phyloP scores from a whole-genome alignment of 495 filamentous ascomycete genomes.

The Lindgomyces ingoldianus region DNA sequence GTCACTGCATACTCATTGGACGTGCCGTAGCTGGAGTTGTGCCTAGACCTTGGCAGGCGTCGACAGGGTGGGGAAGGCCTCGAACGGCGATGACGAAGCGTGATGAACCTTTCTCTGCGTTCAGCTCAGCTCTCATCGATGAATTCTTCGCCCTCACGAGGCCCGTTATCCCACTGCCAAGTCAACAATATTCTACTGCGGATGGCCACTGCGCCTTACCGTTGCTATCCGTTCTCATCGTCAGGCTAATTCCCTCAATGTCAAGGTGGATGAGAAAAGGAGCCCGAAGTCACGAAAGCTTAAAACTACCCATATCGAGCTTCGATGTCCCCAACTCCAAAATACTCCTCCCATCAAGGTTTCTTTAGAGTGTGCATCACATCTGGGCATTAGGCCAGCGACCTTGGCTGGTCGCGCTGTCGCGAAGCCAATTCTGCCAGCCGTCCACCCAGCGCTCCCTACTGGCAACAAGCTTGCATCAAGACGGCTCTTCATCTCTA shows the following conservation, averaged over 20 bases:
- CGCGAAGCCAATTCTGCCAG: slow-evolving; percentile 1
- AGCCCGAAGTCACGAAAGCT: not conserved
- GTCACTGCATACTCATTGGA: not conserved
- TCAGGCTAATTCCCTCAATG: not conserved
- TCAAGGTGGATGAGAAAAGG: not conserved
- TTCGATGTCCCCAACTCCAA: not conserved
- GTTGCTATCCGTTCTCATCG: not conserved
- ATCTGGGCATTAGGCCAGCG: not conserved
- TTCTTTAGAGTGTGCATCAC: not conserved
- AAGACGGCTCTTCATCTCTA: not conserved
- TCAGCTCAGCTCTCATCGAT: not conserved
- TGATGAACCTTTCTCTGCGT: not conserved
- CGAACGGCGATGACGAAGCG: slow-evolving; percentile 13
- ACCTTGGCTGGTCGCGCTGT: not conserved
- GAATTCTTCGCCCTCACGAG: not conserved
- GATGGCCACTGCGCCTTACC: not conserved
- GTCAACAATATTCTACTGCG: not conserved
- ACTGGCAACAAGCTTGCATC: slow-evolving; percentile 1
- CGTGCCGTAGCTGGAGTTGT: not conserved
- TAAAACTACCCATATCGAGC: not conserved
- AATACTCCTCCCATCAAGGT: not conserved
- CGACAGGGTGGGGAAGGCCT: slow-evolving; percentile 9
- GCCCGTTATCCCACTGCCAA: not conserved
- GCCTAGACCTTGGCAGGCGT: not conserved
- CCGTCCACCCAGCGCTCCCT: not conserved